Evolutionary conservation across 1,284 basidiomycete genomes (phyloP), one percentile per base, ranked within the genome.

Genomic region (Irpex sp.): DNA sequence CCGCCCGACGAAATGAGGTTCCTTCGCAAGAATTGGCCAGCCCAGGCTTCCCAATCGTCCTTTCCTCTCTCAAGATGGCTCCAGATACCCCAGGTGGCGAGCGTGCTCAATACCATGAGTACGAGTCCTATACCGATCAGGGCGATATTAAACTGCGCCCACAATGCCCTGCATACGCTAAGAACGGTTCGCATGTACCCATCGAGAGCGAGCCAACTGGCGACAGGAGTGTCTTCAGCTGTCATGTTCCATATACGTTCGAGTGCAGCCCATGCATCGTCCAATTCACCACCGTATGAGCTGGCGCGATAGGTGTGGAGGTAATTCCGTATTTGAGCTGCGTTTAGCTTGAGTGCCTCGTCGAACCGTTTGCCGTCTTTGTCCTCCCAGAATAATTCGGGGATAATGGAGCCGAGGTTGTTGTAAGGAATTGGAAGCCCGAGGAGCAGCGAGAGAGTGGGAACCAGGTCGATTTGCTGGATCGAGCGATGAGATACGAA

Each of bases 401-500:
- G 96, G 23, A 99, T 93, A 61, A 97, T 77, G 1, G 82, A 85
- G 0, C 97, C 97, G 14, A 99, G 87, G 68, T 94, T 98, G 75
- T 96, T 98, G 79, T 91, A 98, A 0, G 97, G 97, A 56, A 99
- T 91, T 0, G 95, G 94, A 2, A 97, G 76, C 19, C 96, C 96
- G 10, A 99, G 86, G 7, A 98, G 83, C n/a, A 98, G 82, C 2
- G 94, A 88, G 35, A 99, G 74, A 0, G 94, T 91, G 0, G 96
- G 94, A 0, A 98, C 86, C 37, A 99, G 80, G 74, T 98, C 96
- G 67, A 99, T 97, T 75, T 99, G 97, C 66, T 96, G 89, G 57
- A 96, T 82, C 14, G 82, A 81, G 7, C 95, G 86, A 67, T 88
- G 81, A 0, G 80, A 76, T 1, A 75, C 69, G 0, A 73, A 67